Base-by-base conservation (phyloP, 352 stramenopile species). In the Globisporangium polare region DNA sequence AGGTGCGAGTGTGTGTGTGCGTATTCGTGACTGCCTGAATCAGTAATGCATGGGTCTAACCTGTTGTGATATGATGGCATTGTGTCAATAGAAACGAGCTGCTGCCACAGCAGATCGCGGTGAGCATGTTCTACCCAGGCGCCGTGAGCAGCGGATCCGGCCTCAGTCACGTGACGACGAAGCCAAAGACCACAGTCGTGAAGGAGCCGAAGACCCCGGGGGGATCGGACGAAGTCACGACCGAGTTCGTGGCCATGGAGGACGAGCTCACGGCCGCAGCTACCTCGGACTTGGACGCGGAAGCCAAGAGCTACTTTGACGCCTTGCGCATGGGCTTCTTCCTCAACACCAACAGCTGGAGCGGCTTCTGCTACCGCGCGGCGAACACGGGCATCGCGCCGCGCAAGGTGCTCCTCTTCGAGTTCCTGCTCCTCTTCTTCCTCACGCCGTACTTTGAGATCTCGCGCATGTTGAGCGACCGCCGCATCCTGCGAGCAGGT, bases 91-190 rank as follows among this genome's bases (percentile, higher is more conserved):
- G 60, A 22, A 66, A 66, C 24, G 60, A 66, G 33, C 33, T 60
- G 4, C n/a, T 56, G 5, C 27, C 41, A 7, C 24, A 41, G n/a
- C 29, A 18, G 13, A 60, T 66, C 24, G 20, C 29, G n/a, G 60
- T 66, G 52, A 66, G 52, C 29, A 66, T 66, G 51, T 60, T 35
- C 43, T 66, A 66, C 52, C 41, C 41, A 1, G 60, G 60, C 5
- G 42, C 6, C 27, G 41, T 66, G 51, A 33, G 12, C 51, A 12
- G 7, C 3, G 52, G 15, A n/a, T n/a, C 49, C 5, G 37, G 18
- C 20, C 33, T 31, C 18, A 51, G 20, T 12, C 35, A 39, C n/a
- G n/a, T n/a, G 1, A 13, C 12, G 20, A 41, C 37, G 17, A 5
- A 2, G 35, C 35, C 46, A 58, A 53, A 7, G 29, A 26, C 24